Base-by-base conservation (phyloP, 495 filamentous ascomycete genomes). In the Penicillium pulvis region DNA sequence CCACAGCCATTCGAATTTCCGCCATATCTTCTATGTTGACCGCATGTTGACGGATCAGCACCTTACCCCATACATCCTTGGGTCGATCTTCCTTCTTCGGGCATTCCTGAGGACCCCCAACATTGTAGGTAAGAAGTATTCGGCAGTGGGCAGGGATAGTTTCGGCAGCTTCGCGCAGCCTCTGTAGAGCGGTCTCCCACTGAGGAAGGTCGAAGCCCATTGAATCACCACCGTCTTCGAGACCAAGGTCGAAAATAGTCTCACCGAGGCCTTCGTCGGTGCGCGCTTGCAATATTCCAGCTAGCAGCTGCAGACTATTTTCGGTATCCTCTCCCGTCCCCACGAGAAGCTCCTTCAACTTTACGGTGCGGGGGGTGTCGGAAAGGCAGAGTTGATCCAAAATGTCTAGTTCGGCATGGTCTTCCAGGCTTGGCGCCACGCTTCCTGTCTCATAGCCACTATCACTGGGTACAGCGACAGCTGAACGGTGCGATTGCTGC, bases 1-100 rank as follows among this genome's bases (percentile, higher is more conserved):
- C 94, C 3, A 98, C 94, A 3, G 93, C 94, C 71, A 98, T 93
- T 60, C 94, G 79, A n/a, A 93, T 93, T 81, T 98, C 94, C 52
- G 95, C 94, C 48, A 94, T 86, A 62, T 93, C 88, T 67, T 97
- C 93, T 1, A 91, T 81, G 19, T 83, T 88, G 14, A 81, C 77
- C 23, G 92, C 90, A 23, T 81, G 70, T 68, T 87, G 86, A 51
- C 94, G 85, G 53, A 98, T 84, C 65, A 98, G 80, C 52, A 97
- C 69, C 68, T 95, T 97, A 3, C 92, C 92, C 65, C 83, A 88
- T 43, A 84, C 85, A 16, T 85, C 87, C 59, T 83, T 86, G 28
- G 90, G 82, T 59, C 90, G 92, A 52, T 83, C 83, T 44, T 75
- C 80, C 19, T 66, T 75, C 6, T 77, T 76, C 23, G 84, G 79